phyloP scores from a whole-genome alignment of 345 rosid genomes.

The Linum usitatissimum region DNA sequence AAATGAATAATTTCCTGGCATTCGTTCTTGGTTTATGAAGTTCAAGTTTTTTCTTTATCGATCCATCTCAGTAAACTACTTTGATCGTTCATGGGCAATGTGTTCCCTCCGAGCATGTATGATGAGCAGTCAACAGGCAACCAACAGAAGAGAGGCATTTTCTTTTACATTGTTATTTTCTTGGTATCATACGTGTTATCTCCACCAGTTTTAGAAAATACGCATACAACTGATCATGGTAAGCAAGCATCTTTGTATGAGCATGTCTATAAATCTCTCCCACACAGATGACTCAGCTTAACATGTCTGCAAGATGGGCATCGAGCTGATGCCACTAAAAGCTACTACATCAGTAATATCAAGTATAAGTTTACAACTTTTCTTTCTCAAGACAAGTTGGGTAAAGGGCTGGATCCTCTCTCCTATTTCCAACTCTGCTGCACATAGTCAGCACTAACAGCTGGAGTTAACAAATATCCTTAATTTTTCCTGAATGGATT shows the following conservation, averaged over 20 bases:
- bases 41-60: neutral
- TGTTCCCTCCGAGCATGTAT: neutral
- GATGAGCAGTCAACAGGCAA: neutral
- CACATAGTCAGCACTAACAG: too few relatives aligned
- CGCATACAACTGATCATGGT: too few relatives aligned
- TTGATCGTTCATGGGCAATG: too few relatives aligned
- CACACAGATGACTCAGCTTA: slow-evolving; percentile 5
- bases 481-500: neutral
- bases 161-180: too few relatives aligned
- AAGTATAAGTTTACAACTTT: slow-evolving; percentile 11
- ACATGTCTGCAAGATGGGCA: slow-evolving; percentile 22
- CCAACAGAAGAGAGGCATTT: neutral
- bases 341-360: neutral
- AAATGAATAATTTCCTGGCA: neutral
- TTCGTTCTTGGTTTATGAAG: neutral
- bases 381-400: neutral
- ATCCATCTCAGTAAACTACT: neutral
- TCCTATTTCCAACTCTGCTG: slow-evolving; percentile 3
- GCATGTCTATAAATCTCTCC: neutral
- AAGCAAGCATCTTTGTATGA: too few relatives aligned
- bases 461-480: neutral
- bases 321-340: slow-evolving; percentile 35
- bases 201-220: too few relatives aligned
- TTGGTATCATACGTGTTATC: too few relatives aligned
- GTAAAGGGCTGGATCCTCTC: slow-evolving; percentile 8